Percentiles rank a stretch among this genome's conserved stretches.
Evolutionary conservation across 306 rosid species (phyloP).

Genomic region (Cicer yamashitae): DNA sequence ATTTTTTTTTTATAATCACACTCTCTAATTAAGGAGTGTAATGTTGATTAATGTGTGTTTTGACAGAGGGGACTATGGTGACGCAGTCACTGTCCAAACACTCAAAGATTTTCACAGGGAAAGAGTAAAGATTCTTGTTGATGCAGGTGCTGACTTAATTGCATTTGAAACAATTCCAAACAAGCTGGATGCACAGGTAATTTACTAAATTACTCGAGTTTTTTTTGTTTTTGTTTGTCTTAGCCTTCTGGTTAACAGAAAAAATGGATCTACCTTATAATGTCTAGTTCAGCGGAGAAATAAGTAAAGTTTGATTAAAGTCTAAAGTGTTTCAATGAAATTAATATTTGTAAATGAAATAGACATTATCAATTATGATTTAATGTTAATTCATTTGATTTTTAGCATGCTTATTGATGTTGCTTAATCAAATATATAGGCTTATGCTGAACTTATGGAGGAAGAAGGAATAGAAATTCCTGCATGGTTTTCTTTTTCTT

Average conservation of each 20-base stretch:
- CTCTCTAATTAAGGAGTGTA: not conserved
- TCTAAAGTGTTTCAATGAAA: no score
- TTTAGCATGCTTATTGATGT: not conserved
- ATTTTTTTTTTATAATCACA: no score
- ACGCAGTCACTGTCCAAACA: slow-evolving; percentile 60
- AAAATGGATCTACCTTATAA: no score
- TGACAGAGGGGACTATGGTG: slow-evolving; percentile 78
- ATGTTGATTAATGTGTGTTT: not conserved
- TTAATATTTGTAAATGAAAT: no score
- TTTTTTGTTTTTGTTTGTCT: no score
- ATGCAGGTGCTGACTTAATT: slow-evolving; percentile 78
- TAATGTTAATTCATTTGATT: not conserved
- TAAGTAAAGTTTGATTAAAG: no score
- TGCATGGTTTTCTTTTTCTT: slow-evolving; percentile 85
- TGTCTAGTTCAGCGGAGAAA: no score
- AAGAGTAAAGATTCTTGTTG: slow-evolving; percentile 77
- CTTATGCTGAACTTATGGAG: slow-evolving; percentile 74
- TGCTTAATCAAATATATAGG: slow-evolving; percentile 51
- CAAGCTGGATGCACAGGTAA: slow-evolving; percentile 78
- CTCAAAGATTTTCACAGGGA: slow-evolving; percentile 82
- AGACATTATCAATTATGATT: no score
- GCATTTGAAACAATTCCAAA: slow-evolving; percentile 94
- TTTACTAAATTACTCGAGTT: not conserved
- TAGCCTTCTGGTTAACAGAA: no score
- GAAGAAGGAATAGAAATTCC: slow-evolving; percentile 83